Base-by-base conservation (phyloP, 805 yeast species). In the Starmerella stigmatis region DNA sequence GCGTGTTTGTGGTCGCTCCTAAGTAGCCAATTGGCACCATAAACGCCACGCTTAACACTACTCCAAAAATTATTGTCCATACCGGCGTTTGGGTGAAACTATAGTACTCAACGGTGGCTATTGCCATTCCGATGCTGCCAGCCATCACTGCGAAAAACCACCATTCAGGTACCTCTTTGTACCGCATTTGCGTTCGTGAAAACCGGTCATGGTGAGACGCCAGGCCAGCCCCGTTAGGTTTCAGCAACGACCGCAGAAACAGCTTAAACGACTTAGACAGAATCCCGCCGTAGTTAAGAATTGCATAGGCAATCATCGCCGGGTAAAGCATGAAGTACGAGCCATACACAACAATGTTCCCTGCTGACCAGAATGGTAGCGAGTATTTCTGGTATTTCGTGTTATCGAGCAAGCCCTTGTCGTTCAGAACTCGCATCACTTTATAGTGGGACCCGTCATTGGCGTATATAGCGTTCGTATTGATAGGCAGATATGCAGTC, bases 281-380 rank as follows among this genome's bases (percentile, higher is more conserved):
- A 5, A 37, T 17, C 6, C n/a, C 7, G 40, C 61, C 21, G 56
- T 51, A 43, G 53, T 49, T 45, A 41, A 59, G 36, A 16, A 56
- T 34, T 17, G 57, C 36, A 56, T 74, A 74, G 0, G 70, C 57
- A n/a, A 78, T 68, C 13, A 75, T 67, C 53, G 76, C 71, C 7
- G 83, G 79, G 52, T 75, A 75, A 37, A 73, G 58, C 29, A 73
- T 72, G 58, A 75, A 75, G 55, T 65, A 70, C 0, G 77, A 72
- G 17, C 82, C 81, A 54, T 76, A 78, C 17, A 68, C 59, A 10
- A 78, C 73, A 49, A 77, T 58, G 57, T 75, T 75, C 2, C 78
- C 82, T 6, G 85, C 83, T 22, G 75, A 58, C 56, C 75, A 77
- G 60, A 71, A 79, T 7, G 86, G 85, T 11, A 83, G 81, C 1